Base-by-base conservation (phyloP, 176 grass and related monocot species). In the Bromus sterilis region DNA sequence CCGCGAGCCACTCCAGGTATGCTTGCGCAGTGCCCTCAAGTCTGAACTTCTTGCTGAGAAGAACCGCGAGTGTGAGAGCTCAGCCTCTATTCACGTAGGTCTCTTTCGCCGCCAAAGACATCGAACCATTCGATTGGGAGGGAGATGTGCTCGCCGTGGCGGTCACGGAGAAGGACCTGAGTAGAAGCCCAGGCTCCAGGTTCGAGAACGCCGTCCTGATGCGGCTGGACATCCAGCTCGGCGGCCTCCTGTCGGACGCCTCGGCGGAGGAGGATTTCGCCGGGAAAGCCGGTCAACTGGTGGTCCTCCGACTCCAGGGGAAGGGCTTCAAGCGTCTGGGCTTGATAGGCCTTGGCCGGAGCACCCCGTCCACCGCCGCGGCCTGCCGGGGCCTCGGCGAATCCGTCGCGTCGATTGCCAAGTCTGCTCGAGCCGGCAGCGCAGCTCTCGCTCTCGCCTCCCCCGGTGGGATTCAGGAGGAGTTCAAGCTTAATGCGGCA, bases 241-340 rank as follows among this genome's bases (percentile, higher is more conserved):
- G 84, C 49, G 92, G 90, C 48, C 86, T 98, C 28, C 76, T 98
- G 76, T 83, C 67, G 15, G 95, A 95, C 75, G 86, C 79, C 66
- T 81, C 84, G 0, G 77, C 72, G 5, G 95, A 98, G 76, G 95
- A 98, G 74, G 95, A 93, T 82, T 95, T 98, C 56, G 86, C 86
- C 34, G 95, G 92, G 26, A 95, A 93, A 73, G 36, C 86, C 32
- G 92, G 92, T 4, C 95, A 98, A 46, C 86, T 88, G 9, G 75
- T 86, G 41, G 86, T 93, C 6, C 95, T 98, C 55, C 91, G 95
- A 30, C 78, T 98, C 32, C 81, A 87, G 0, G 86, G 90, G 7
- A 82, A 91, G 49, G 86, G 90, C 48, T 93, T 93, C 79, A 98
- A 98, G 86, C 91, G 95, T 74, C 79, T 98, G 42, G 48, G 79